Conservation (phyloP, 1,139 yeast species). For the Candida sojae region DNA sequence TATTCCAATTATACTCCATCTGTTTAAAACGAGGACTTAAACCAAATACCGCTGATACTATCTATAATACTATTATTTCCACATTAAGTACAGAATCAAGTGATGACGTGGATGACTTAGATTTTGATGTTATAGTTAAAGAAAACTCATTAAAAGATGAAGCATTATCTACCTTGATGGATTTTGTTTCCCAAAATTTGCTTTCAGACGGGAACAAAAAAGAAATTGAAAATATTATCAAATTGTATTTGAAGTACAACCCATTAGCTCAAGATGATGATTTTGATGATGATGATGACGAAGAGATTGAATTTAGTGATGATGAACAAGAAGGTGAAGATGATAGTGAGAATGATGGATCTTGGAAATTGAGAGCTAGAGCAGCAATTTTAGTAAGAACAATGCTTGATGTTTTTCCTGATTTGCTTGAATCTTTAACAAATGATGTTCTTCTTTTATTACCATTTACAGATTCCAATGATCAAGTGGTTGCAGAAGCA, state of each 20-base stretch:
- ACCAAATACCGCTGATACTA: constrained; percentile 6
- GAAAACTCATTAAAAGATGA: constrained; percentile 47
- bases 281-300: constrained; percentile 45
- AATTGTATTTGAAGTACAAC: constrained; percentile 52
- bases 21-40: constrained; percentile 14
- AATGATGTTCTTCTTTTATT: constrained; percentile 10
- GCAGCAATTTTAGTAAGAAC: constrained; percentile 49
- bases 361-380: constrained; percentile 69
- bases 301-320: constrained; percentile 41
- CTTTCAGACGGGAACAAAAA: constrained; percentile 14
- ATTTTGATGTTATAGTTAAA: constrained; percentile 37
- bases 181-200: constrained; percentile 18
- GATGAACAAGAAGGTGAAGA: constrained; percentile 37
- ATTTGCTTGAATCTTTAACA: constrained; percentile 9
- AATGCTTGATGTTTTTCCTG: constrained; percentile 38
- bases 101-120: constrained; percentile 42
- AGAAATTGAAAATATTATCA: constrained; percentile 18
- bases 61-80: constrained; percentile 8
- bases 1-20: constrained; percentile 16
- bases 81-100: constrained; percentile 4
- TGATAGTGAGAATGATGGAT: constrained; percentile 52
- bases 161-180: constrained; percentile 43
- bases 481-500: constrained; percentile 40
- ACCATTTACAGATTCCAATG: constrained; percentile 39
- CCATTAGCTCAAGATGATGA: constrained; percentile 50